phyloP scores from a whole-genome alignment of 2,329 filamentous ascomycete species.

The Pseudogymnoascus sp. region DNA sequence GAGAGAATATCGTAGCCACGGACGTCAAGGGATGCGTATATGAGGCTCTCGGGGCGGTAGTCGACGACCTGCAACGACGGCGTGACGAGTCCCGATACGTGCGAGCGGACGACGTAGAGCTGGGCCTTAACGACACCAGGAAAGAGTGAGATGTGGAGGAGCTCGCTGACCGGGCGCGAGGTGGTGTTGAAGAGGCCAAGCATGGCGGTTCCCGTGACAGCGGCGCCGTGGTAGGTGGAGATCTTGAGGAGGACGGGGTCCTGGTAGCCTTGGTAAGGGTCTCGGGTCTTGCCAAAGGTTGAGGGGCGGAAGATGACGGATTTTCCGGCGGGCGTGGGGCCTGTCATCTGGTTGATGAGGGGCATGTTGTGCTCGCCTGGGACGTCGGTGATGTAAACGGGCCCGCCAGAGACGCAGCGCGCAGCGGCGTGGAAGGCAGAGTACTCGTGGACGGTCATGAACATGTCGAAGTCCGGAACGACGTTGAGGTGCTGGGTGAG shows the following conservation, averaged over 20 bases:
- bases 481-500: slow-evolving; percentile 78
- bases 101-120: slow-evolving; percentile 65
- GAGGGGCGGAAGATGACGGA: slow-evolving; percentile 77
- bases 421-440: slow-evolving; percentile 83
- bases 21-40: slow-evolving; percentile 53
- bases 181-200: slow-evolving; percentile 80
- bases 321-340: slow-evolving; percentile 57
- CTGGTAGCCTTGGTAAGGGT: slow-evolving; percentile 67
- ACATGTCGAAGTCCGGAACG: slow-evolving; percentile 74
- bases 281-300: slow-evolving; percentile 60
- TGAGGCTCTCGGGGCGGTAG: slow-evolving; percentile 35
- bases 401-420: slow-evolving; percentile 80
- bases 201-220: slow-evolving; percentile 62
- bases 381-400: slow-evolving; percentile 87
- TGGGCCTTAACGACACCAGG: slow-evolving; percentile 53
- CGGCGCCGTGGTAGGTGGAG: slow-evolving; percentile 63
- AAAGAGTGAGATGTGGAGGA: slow-evolving; percentile 64
- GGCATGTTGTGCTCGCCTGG: slow-evolving; percentile 71
- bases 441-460: slow-evolving; percentile 57
- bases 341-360: slow-evolving; percentile 75
- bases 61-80: slow-evolving; percentile 37
- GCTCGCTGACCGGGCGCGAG: slow-evolving; percentile 50
- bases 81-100: slow-evolving; percentile 57
- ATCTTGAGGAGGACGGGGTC: slow-evolving; percentile 68
- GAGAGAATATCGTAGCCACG: slow-evolving; percentile 75